These are phyloP conservation scores for Vanrija sp. DNA, from an alignment of 1,284 basidiomycete species.

Conservation along the genomic window DNA sequence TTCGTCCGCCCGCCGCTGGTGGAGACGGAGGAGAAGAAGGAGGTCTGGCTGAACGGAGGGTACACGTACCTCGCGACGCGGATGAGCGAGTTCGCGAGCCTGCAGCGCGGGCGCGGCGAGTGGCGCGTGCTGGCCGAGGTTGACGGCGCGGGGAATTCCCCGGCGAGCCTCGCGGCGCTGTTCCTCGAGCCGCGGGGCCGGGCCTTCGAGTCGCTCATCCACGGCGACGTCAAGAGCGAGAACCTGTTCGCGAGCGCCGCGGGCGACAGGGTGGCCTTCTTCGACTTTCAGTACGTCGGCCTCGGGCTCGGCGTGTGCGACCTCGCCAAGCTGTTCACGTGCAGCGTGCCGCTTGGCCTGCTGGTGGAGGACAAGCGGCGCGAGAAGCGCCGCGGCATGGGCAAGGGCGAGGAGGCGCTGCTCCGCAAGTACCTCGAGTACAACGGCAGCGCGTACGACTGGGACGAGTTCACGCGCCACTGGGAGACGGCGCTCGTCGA, in stretches of 20 bases:
- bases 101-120: background rate
- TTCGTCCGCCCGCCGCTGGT: constrained; percentile 6
- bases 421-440: background rate
- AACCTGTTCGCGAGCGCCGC: constrained; percentile 10
- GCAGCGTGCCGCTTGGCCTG: constrained; percentile 9
- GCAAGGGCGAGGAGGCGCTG: background rate
- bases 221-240: constrained; percentile 20
- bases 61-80: constrained; percentile 21
- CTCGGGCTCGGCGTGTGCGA: constrained; percentile 17
- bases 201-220: constrained; percentile 5
- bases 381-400: background rate
- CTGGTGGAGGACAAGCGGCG: background rate
- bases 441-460: constrained; percentile 2
- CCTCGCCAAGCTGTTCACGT: constrained; percentile 21
- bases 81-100: constrained; percentile 8
- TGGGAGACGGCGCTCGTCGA: constrained; percentile 22
- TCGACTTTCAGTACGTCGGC: constrained; percentile 21
- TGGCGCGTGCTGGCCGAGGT: constrained; percentile 4
- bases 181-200: constrained; percentile 8
- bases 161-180: background rate
- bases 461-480: constrained; percentile 12
- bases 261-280: constrained; percentile 9
- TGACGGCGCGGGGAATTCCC: too few relatives aligned
- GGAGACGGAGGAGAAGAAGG: background rate
- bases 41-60: constrained; percentile 17